Evolutionary conservation across 2,329 filamentous ascomycete genomes (phyloP).

Genomic region (Magnaporthiopsis incrustans): DNA sequence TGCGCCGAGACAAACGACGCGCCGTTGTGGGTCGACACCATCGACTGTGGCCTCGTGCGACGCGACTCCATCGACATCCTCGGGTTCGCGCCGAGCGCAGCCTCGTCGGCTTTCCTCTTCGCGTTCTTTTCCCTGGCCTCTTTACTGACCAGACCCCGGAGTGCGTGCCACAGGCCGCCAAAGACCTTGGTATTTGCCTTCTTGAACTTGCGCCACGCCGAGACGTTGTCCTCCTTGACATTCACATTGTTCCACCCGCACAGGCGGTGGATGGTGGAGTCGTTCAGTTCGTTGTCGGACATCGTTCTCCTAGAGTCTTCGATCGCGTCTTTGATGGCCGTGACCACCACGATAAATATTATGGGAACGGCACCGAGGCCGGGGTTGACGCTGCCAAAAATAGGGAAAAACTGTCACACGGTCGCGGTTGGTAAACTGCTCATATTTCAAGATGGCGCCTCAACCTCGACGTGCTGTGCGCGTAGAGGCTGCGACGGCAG

Average conservation of each 20-base stretch:
- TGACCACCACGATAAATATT: conserved; percentile 84
- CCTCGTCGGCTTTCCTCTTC: conserved; percentile 36
- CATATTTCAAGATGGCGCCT: background rate
- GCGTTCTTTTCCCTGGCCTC: conserved; percentile 35
- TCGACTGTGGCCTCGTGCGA: conserved; percentile 43
- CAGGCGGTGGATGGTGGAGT: conserved; percentile 86
- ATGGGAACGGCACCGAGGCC: conserved; percentile 84
- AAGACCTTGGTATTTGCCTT: conserved; percentile 67
- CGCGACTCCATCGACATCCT: conserved; percentile 61
- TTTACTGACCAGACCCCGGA: conserved; percentile 40
- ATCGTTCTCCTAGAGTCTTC: conserved; percentile 91
- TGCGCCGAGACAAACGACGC: conserved; percentile 45
- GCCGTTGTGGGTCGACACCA: conserved; percentile 40
- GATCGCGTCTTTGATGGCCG: conserved; percentile 87
- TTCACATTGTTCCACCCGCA: conserved; percentile 91
- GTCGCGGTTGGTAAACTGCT: background rate
- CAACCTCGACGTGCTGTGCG: background rate
- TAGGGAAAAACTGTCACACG: conserved; percentile 71
- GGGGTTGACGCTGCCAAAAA: conserved; percentile 88
- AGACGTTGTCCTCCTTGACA: conserved; percentile 77
- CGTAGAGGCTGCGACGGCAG: conserved; percentile 1
- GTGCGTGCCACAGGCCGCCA: conserved; percentile 42
- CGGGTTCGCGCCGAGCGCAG: conserved; percentile 44
- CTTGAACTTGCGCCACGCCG: conserved; percentile 79
- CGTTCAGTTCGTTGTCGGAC: conserved; percentile 90